These are phyloP conservation scores for Mucor indicus DNA, from an alignment of 371 early-diverging fungal species.

Conservation along the genomic window DNA sequence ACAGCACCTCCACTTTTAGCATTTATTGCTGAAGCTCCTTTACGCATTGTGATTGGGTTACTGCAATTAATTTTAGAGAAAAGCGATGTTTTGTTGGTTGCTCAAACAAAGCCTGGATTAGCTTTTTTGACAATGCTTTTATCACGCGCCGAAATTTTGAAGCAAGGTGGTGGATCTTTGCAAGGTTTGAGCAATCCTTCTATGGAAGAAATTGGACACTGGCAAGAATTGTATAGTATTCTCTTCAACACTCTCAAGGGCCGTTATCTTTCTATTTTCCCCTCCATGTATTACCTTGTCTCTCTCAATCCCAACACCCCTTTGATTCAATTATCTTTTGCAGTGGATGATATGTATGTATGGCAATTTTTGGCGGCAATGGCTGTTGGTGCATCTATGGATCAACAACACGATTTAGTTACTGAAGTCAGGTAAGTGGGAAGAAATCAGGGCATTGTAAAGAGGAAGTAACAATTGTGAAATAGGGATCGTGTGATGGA, in stretches of 20 bases:
- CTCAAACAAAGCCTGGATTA: conserved; percentile 83
- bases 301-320: conserved; percentile 48
- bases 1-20: conserved; percentile 79
- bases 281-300: conserved; percentile 51
- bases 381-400: conserved; percentile 89
- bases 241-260: conserved; percentile 75
- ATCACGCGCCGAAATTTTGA: conserved; percentile 86
- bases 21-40: conserved; percentile 79
- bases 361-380: conserved; percentile 98
- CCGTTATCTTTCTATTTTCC: conserved; percentile 76
- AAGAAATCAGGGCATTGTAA: too few relatives aligned
- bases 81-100: conserved; percentile 81
- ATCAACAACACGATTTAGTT: conserved; percentile 90
- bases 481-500: conserved; percentile 82
- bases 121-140: conserved; percentile 88
- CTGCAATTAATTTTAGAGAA: conserved; percentile 82
- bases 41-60: conserved; percentile 75
- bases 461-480: too few relatives aligned
- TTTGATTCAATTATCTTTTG: conserved; percentile 34
- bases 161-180: conserved; percentile 68
- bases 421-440: conserved; percentile 73
- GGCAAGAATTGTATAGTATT: conserved; percentile 75
- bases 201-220: conserved; percentile 62
- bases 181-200: conserved; percentile 56
- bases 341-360: conserved; percentile 86